A percentile compares a stretch with the other conserved stretches of the same genome.
Evolutionary conservation across 2,329 filamentous ascomycete genomes (phyloP).

Genomic region (Seiridium unicorne): DNA sequence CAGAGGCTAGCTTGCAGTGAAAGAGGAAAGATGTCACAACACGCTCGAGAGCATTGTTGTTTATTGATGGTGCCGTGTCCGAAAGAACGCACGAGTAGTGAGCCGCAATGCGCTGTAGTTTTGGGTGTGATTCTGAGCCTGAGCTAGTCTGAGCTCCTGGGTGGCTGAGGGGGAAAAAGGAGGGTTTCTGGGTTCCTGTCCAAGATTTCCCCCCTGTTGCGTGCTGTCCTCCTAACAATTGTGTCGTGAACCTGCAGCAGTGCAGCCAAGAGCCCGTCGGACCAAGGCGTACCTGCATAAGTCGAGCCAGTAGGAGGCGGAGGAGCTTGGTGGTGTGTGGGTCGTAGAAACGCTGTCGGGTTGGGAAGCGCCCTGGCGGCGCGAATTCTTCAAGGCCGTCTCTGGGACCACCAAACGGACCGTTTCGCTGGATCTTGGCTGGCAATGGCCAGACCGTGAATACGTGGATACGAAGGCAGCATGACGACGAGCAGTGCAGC

Average conservation of each 20-base stretch:
- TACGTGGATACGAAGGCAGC: not conserved
- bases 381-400: not conserved
- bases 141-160: too few species aligned
- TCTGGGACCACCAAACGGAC: not conserved
- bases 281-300: conserved; percentile 6
- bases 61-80: too few species aligned
- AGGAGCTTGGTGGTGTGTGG: not conserved
- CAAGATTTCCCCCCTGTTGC: too few species aligned
- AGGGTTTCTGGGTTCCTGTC: too few species aligned
- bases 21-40: too few species aligned
- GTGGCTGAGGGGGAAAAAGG: too few species aligned
- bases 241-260: not conserved
- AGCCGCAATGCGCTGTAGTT: too few species aligned
- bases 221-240: too few species aligned
- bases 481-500: not conserved
- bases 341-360: not conserved
- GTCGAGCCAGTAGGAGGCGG: not conserved
- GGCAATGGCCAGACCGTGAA: not conserved
- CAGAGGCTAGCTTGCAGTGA: too few species aligned
- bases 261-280: not conserved
- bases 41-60: too few species aligned
- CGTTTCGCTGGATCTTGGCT: not conserved
- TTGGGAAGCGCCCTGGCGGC: not conserved
- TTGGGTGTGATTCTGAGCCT: too few species aligned
- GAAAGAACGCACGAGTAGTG: too few species aligned